These are phyloP conservation scores for Aspergillus proliferans DNA, from an alignment of 2,329 filamentous ascomycete genomes.

Conservation along the genomic window DNA sequence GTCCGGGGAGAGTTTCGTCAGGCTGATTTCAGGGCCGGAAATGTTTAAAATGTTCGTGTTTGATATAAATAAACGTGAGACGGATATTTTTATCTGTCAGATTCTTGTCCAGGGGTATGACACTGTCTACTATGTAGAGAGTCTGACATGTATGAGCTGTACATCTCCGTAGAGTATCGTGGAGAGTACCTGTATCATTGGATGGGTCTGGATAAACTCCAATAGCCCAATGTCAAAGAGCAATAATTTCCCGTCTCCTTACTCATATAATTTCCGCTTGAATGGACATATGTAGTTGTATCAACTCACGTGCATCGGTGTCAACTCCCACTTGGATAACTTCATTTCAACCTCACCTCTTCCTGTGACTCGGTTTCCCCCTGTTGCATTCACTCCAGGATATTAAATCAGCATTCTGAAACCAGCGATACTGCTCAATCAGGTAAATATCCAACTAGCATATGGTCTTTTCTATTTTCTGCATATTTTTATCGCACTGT, in stretches of 20 bases:
- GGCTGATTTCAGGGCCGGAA: constrained; percentile 8
- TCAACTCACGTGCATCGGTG: no score
- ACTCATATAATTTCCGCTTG: no score
- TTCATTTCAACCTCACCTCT: no score
- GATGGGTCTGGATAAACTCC: background rate
- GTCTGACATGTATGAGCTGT: background rate
- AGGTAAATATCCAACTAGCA: no score
- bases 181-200: background rate
- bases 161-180: background rate
- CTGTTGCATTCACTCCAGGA: no score
- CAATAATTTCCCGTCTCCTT: no score
- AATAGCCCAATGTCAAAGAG: background rate
- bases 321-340: no score
- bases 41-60: background rate
- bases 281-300: no score
- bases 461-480: background rate
- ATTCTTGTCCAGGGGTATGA: background rate
- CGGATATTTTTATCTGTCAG: background rate
- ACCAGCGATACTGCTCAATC: no score
- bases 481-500: background rate
- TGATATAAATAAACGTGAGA: background rate
- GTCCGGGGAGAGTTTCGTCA: background rate
- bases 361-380: no score
- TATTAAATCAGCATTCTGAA: no score
- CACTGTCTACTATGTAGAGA: background rate